Conservation (phyloP, 140 eudicot species). For the Oenanthe javanica region DNA sequence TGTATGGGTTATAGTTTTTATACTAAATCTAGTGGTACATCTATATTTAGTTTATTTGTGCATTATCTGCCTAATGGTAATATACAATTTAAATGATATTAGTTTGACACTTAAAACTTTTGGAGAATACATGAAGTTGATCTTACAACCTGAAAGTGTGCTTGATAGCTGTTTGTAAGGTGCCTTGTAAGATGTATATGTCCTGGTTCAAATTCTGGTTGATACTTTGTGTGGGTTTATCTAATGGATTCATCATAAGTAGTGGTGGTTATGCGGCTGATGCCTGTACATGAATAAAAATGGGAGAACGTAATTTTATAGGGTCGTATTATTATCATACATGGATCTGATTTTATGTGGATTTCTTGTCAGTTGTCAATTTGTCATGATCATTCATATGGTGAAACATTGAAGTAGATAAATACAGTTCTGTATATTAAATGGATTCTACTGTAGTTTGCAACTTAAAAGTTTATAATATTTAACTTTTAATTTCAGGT, state of each 20-base stretch:
- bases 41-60: not conserved
- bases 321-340: not conserved
- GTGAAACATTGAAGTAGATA: not conserved
- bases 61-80: not conserved
- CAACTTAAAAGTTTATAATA: not conserved
- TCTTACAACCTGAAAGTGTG: not conserved
- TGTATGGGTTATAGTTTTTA: not conserved
- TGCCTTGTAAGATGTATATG: not conserved
- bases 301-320: not conserved
- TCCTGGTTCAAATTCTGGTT: not conserved
- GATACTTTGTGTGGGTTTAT: not conserved
- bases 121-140: not conserved
- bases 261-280: not conserved
- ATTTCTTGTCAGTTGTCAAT: not conserved
- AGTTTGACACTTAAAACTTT: not conserved
- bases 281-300: not conserved
- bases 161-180: not conserved
- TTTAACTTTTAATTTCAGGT: slow-evolving; percentile 26
- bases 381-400: not conserved
- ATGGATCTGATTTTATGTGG: not conserved
- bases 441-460: not conserved
- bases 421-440: not conserved
- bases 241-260: not conserved
- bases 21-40: not conserved
- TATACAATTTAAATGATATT: not conserved